phyloP scores from a whole-genome alignment of 2,329 filamentous ascomycete species.

The Dothistroma septosporum region DNA sequence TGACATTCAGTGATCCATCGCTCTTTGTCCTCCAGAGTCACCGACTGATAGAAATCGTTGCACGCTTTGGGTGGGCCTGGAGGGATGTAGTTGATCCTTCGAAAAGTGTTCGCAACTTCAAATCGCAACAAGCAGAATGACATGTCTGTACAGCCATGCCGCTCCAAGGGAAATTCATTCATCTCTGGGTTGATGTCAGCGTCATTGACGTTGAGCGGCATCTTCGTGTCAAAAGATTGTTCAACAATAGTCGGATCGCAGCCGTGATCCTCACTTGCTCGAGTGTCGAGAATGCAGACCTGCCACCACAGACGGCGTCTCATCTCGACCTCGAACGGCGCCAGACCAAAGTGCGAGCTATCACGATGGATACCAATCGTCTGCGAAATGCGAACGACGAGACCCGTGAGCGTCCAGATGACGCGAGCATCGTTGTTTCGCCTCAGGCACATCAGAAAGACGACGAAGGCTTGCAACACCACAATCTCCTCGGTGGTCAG shows the following conservation, averaged over 20 bases:
- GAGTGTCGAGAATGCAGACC: constrained; percentile 55
- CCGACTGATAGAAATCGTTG: constrained; percentile 40
- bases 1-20: constrained; percentile 49
- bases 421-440: constrained; percentile 49
- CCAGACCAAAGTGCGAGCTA: constrained; percentile 51
- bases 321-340: constrained; percentile 59
- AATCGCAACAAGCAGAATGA: constrained; percentile 53
- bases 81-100: constrained; percentile 44
- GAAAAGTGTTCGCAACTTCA: constrained; percentile 48
- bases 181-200: constrained; percentile 49
- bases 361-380: constrained; percentile 59
- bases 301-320: constrained; percentile 59
- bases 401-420: constrained; percentile 57
- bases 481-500: constrained; percentile 59
- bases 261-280: constrained; percentile 60
- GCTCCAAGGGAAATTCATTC: constrained; percentile 46
- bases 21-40: constrained; percentile 47
- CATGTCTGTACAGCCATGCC: constrained; percentile 55
- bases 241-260: constrained; percentile 58
- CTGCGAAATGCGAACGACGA: constrained; percentile 57
- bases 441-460: constrained; percentile 57
- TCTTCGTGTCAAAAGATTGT: constrained; percentile 57
- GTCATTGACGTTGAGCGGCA: constrained; percentile 57
- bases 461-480: constrained; percentile 58
- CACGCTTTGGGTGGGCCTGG: constrained; percentile 41